Evolutionary conservation across 2,329 filamentous ascomycete species (phyloP), one percentile per base, ranked within the genome.

Genomic region (Diaporthe ampelina): DNA sequence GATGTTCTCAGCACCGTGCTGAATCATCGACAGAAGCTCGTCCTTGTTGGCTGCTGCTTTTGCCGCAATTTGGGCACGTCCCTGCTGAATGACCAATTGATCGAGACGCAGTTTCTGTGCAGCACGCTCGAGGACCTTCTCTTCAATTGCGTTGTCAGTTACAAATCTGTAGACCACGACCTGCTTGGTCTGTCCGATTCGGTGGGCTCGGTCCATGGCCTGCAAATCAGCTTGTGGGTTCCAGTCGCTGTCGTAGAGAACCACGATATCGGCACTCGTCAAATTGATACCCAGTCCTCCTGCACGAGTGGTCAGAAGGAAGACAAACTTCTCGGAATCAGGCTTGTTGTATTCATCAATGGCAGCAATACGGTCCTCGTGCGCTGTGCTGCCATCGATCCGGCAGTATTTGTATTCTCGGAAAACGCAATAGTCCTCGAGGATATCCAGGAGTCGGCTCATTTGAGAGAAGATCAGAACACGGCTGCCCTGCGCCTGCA

Each of bases 391-490:
- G 80, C 97, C 97, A 81, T 99, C 97, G 77, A 99, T 99, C 80
- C 97, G 94, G 84, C 95, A 98, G 85, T 99, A 99, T 77, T 97
- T 94, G 85, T 94, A 98, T 43, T 95, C 93, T 74, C 95, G 91
- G 88, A 99, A 98, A 58, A 98, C 95, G 77, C 96, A 98, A 84
- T 99, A 99, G 82, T 99, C 97, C 82, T 99, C 97, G 21, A 99
- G 89, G 70, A 99, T 99, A 81, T 99, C 97, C 56, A 99, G 87
- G 52, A 98, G 89, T 89, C 97, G 94, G 80, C 95, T 98, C 97
- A 99, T 99, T 81, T 99, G 97, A 0, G 97, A 99, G 86, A 99
- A 99, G 79, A 99, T 98, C 73, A 99, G 90, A n/a, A 99, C 95
- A 77, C 97, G 91, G 81, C 95, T 98, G 56, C 95, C 97, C 81